These are phyloP conservation scores for Eragrostis curvula DNA, from an alignment of 176 grass and related monocot species.

Conservation along the genomic window DNA sequence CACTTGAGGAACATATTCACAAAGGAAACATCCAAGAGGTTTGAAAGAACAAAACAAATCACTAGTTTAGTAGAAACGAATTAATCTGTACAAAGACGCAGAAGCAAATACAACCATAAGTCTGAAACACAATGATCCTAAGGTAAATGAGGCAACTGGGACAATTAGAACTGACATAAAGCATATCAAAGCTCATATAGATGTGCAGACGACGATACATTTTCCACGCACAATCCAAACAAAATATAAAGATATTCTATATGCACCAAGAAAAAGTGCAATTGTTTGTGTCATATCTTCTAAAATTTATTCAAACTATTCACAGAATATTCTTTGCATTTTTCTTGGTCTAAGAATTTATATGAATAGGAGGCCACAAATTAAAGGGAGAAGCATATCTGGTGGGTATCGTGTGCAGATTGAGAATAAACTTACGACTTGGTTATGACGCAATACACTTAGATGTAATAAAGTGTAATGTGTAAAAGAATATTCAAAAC, in stretches of 20 bases:
- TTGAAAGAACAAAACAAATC: neutral
- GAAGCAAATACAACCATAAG: neutral
- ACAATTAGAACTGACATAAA: constrained; percentile 1
- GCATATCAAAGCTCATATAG: neutral
- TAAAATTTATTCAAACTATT: constrained; percentile 26
- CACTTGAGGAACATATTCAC: neutral
- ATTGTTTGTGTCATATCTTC: constrained; percentile 39
- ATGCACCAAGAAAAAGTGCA: constrained; percentile 1
- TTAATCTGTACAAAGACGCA: neutral
- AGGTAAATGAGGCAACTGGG: neutral
- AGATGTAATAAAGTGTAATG: constrained; percentile 41
- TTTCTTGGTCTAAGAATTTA: constrained; percentile 51
- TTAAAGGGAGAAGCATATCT: constrained; percentile 52
- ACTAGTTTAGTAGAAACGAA: constrained; percentile 18
- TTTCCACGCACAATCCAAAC: constrained; percentile 29
- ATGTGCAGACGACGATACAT: constrained; percentile 8
- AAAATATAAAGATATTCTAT: constrained; percentile 39
- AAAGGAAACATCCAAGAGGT: constrained; percentile 5
- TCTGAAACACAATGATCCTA: neutral
- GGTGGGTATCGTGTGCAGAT: constrained; percentile 32
- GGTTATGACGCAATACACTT: constrained; percentile 26
- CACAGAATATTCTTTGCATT: constrained; percentile 30
- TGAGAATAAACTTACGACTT: constrained; percentile 49
- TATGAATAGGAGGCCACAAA: constrained; percentile 52
- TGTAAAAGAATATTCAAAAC: constrained; percentile 50